Conservation (phyloP, 176 grass and related monocot genomes). For the Rhipidocladum racemiflorum region DNA sequence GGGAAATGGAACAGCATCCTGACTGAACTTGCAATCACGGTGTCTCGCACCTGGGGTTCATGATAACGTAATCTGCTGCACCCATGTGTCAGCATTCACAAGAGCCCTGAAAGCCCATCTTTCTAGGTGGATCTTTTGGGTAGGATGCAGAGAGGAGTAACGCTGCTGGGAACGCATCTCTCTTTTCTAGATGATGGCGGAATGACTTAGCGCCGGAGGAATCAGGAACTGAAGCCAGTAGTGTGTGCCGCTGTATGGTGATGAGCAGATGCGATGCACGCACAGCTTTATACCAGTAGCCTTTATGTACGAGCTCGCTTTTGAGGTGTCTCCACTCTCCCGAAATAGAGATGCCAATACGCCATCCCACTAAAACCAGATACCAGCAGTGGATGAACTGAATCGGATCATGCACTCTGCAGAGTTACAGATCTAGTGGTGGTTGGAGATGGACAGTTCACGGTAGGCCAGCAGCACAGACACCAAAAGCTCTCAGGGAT, state of each 20-base stretch:
- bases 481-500: neutral
- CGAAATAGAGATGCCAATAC: constrained; percentile 9
- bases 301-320: constrained; percentile 12
- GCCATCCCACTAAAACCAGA: constrained; percentile 3
- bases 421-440: neutral
- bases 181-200: constrained; percentile 8
- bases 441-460: neutral
- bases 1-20: neutral
- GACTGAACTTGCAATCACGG: neutral
- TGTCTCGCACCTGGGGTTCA: neutral
- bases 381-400: neutral
- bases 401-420: neutral
- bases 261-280: neutral
- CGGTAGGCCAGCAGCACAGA: no score
- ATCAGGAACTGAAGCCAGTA: neutral
- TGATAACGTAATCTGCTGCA: neutral
- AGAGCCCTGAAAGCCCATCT: constrained; percentile 5
- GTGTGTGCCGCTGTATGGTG: neutral
- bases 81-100: neutral
- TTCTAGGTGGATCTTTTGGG: neutral
- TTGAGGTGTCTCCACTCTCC: constrained; percentile 32
- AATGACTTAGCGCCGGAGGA: constrained; percentile 45
- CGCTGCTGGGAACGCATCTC: neutral
- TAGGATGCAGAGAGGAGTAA: neutral
- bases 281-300: neutral